Evolutionary conservation across 2,329 filamentous ascomycete genomes (phyloP).

Genomic region (Colletotrichum orchidophilum): DNA sequence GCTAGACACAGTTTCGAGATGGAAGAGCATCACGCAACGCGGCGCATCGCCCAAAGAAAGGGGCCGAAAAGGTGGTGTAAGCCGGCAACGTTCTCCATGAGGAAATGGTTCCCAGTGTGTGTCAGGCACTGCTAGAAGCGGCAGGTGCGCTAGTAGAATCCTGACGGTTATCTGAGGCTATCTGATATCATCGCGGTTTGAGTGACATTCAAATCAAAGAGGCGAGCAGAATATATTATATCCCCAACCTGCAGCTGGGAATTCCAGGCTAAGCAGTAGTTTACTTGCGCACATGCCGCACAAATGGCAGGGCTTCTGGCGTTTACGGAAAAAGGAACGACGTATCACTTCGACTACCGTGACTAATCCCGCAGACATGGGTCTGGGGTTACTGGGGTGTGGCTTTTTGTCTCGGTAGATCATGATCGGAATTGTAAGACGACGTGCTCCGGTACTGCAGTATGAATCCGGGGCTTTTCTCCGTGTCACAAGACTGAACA

Average conservation of each 20-base stretch:
- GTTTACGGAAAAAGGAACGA: not conserved
- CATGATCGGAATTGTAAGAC: slow-evolving; percentile 9
- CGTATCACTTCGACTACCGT: not conserved
- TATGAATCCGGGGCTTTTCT: slow-evolving; percentile 16
- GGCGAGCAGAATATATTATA: not conserved
- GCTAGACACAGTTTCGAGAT: not conserved
- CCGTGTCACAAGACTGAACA: not conserved
- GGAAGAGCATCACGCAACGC: not conserved
- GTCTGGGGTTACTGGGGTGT: not conserved
- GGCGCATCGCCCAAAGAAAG: not conserved
- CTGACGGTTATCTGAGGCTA: not conserved
- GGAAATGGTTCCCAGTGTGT: slow-evolving; percentile 9
- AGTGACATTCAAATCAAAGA: not conserved
- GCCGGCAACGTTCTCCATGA: not conserved
- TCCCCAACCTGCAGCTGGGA: not conserved
- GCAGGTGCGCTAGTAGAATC: not conserved
- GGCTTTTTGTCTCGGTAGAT: slow-evolving; percentile 25
- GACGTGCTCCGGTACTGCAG: slow-evolving; percentile 20
- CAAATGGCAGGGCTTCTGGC: not conserved
- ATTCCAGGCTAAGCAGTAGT: slow-evolving; percentile 4
- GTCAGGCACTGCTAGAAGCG: not conserved
- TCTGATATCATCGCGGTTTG: slow-evolving; percentile 2
- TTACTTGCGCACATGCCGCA: not conserved
- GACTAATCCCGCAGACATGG: not conserved
- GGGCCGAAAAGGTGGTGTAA: not conserved